Percentiles rank a stretch among this genome's conserved stretches.
Conservation (phyloP, 2,329 filamentous ascomycete genomes). For the Talaromyces marneffei region DNA sequence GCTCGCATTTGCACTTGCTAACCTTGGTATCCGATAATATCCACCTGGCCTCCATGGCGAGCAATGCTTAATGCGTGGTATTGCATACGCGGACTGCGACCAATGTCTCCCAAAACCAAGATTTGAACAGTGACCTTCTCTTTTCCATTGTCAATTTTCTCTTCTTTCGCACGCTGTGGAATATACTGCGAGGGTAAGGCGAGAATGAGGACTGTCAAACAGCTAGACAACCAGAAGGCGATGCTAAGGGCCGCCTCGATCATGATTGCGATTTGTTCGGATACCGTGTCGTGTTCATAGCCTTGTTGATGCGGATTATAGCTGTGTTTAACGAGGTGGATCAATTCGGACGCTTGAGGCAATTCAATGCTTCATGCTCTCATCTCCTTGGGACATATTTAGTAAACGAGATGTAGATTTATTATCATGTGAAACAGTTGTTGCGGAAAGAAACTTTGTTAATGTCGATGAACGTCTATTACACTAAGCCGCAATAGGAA, state of each 20-base stretch:
- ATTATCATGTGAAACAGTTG: neutral
- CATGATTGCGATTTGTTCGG: constrained; percentile 21
- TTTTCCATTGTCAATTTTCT: constrained; percentile 17
- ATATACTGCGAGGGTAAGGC: constrained; percentile 50
- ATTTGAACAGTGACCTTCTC: constrained; percentile 61
- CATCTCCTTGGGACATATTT: neutral
- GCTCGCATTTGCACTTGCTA: constrained; percentile 14
- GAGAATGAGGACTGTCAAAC: constrained; percentile 47
- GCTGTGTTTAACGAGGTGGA: neutral
- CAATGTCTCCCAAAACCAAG: constrained; percentile 90
- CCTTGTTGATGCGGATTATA: neutral
- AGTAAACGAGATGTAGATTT: too few species aligned
- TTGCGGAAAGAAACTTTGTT: neutral
- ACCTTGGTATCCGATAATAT: constrained; percentile 86
- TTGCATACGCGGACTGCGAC: constrained; percentile 94
- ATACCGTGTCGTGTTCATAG: neutral
- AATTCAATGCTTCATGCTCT: neutral
- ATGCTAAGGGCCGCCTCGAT: constrained; percentile 32
- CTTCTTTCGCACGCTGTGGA: constrained; percentile 24
- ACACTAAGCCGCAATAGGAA: neutral
- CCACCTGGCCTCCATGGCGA: constrained; percentile 70
- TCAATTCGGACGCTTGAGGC: neutral
- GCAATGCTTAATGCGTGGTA: constrained; percentile 94
- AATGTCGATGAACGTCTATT: neutral
- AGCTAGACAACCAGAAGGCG: constrained; percentile 42